Percentiles rank a stretch among this genome's conserved stretches.
Evolutionary conservation across 371 early-diverging fungal genomes (phyloP).

Genomic region (Coemansia sp.): DNA sequence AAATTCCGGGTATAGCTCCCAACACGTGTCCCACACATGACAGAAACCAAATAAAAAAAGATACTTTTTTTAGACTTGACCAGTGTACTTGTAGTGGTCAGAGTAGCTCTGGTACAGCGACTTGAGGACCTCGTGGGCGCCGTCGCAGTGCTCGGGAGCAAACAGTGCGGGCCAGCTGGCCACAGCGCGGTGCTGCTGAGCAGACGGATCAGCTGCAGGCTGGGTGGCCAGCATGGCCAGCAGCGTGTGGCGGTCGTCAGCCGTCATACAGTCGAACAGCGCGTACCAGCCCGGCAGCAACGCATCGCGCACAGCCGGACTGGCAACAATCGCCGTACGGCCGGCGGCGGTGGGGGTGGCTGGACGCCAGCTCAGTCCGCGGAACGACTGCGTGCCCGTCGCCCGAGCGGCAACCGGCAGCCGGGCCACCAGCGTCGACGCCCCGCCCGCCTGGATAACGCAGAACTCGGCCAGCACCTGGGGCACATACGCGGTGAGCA

Average conservation of each 20-base stretch:
- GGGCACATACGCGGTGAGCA: slow-evolving; percentile 36
- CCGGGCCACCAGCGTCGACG: background rate
- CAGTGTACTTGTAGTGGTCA: slow-evolving; percentile 48
- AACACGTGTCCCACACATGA: too few relatives aligned
- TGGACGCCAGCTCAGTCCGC: slow-evolving; percentile 34
- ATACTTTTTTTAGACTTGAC: slow-evolving; percentile 27
- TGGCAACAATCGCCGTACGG: slow-evolving; percentile 23
- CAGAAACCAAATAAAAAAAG: background rate
- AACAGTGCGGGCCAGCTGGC: slow-evolving; percentile 28
- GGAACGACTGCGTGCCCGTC: slow-evolving; percentile 9
- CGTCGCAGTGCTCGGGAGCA: slow-evolving; percentile 37
- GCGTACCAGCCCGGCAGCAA: slow-evolving; percentile 48
- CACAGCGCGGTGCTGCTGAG: slow-evolving; percentile 5
- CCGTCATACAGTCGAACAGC: slow-evolving; percentile 36
- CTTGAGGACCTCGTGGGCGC: slow-evolving; percentile 49
- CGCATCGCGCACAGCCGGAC: slow-evolving; percentile 40
- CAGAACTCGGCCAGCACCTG: slow-evolving; percentile 50
- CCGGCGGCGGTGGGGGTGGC: background rate
- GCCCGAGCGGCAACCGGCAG: background rate
- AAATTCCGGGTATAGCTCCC: too few relatives aligned
- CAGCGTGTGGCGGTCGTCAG: slow-evolving; percentile 29
- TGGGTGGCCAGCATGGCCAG: slow-evolving; percentile 28
- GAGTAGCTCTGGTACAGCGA: slow-evolving; percentile 46
- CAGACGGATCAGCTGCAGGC: slow-evolving; percentile 3
- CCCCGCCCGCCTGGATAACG: slow-evolving; percentile 47